These are phyloP conservation scores for Flaveria floridana DNA, from an alignment of 140 eudicot species.

Conservation along the genomic window DNA sequence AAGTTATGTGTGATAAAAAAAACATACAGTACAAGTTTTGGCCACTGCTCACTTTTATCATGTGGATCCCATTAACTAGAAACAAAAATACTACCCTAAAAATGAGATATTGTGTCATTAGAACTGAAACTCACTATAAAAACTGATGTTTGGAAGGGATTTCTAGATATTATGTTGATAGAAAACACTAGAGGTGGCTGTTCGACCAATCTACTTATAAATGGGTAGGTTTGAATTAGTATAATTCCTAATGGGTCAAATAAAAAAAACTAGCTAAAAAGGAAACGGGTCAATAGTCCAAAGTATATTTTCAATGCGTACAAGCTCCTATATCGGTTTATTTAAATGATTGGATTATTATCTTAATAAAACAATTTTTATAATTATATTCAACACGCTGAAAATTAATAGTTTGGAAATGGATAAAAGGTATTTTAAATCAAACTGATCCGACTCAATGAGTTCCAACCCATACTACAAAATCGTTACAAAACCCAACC, in stretches of 20 bases:
- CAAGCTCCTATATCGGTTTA: neutral
- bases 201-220: neutral
- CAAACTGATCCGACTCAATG: neutral
- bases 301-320: neutral
- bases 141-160: neutral
- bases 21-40: neutral
- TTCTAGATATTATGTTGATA: neutral
- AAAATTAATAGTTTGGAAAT: neutral
- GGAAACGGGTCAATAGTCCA: neutral
- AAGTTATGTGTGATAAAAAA: neutral
- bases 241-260: neutral
- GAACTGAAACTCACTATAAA: neutral
- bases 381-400: neutral
- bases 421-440: neutral
- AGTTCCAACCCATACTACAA: neutral
- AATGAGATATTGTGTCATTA: neutral
- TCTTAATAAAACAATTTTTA: neutral
- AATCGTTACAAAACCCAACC: neutral
- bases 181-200: constrained; percentile 9
- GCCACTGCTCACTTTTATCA: neutral
- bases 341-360: neutral
- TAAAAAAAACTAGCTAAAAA: constrained; percentile 6
- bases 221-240: neutral
- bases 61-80: neutral
- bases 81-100: neutral